These are phyloP conservation scores for Hortiboletus flavorubellus DNA, from an alignment of 768 basidiomycete species.

Conservation along the genomic window DNA sequence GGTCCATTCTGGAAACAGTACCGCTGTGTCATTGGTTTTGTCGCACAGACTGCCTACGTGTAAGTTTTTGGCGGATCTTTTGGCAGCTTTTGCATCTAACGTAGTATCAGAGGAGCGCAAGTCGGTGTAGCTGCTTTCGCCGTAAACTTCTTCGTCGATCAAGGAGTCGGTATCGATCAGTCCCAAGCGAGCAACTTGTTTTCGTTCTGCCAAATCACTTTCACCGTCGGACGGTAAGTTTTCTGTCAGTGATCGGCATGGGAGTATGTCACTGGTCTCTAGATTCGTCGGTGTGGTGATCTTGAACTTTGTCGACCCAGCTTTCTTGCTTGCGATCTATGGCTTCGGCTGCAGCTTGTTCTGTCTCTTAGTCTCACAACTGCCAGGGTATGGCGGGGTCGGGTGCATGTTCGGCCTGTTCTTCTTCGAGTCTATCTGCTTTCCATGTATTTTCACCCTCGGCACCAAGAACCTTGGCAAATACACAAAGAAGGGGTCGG, in stretches of 20 bases:
- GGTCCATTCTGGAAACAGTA: conserved; percentile 69
- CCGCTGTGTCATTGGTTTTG: conserved; percentile 66
- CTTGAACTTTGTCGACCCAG: conserved; percentile 62
- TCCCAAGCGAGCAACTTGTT: conserved; percentile 60
- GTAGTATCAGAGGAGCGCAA: conserved; percentile 49
- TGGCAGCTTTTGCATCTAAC: not conserved
- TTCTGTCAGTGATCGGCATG: not conserved
- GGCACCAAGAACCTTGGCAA: conserved; percentile 62
- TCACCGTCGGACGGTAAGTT: conserved; percentile 53
- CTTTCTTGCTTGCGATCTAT: conserved; percentile 55
- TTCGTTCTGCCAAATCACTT: conserved; percentile 70
- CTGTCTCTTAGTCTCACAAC: conserved; percentile 46
- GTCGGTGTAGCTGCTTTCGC: conserved; percentile 65
- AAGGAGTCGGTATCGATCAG: conserved; percentile 49
- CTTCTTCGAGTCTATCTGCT: conserved; percentile 77
- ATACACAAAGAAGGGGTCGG: conserved; percentile 59
- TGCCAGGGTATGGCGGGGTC: conserved; percentile 53
- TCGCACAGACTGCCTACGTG: conserved; percentile 69
- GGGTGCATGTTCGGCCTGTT: conserved; percentile 62
- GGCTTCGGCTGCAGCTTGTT: conserved; percentile 50
- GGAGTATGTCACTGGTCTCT: conserved; percentile 14
- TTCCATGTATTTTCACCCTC: conserved; percentile 65
- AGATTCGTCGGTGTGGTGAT: conserved; percentile 62
- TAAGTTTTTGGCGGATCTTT: conserved; percentile 30
- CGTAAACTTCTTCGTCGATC: conserved; percentile 68